Percentiles rank a stretch among this genome's conserved stretches.
Conservation (phyloP, 257 asterid species). For the Nicotiana paniculata region DNA sequence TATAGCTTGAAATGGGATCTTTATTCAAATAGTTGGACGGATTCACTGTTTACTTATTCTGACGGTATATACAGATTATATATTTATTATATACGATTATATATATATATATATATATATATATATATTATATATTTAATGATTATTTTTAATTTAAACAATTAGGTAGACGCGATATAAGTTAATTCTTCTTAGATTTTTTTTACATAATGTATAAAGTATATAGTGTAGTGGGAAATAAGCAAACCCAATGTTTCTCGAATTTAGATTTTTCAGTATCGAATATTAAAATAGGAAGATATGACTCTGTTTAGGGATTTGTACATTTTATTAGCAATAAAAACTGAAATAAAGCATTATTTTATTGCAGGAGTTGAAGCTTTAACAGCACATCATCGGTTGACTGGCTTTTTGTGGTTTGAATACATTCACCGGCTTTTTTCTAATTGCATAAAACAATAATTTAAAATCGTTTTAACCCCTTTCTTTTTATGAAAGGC, state of each 20-base stretch:
- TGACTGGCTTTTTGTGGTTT: conserved; percentile 18
- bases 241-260: conserved; percentile 11
- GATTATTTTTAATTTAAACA: neutral
- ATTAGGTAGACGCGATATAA: rapidly evolving
- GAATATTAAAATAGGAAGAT: neutral
- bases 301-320: conserved; percentile 12
- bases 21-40: no score
- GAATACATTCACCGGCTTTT: neutral
- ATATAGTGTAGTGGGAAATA: neutral
- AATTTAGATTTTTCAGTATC: neutral
- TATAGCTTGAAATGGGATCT: neutral
- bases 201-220: neutral
- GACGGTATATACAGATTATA: no score
- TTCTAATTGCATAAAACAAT: neutral
- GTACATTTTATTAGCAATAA: neutral
- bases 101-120: no score
- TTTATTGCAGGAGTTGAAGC: conserved; percentile 14
- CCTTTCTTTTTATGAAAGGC: neutral
- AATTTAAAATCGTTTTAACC: neutral
- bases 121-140: no score
- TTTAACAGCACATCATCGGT: conserved; percentile 24
- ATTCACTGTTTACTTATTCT: no score
- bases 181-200: no score
- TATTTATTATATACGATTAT: no score
- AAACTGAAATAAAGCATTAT: neutral